Conservation (phyloP, 148 eudicot genomes). For the Amaranthus cruentus region DNA sequence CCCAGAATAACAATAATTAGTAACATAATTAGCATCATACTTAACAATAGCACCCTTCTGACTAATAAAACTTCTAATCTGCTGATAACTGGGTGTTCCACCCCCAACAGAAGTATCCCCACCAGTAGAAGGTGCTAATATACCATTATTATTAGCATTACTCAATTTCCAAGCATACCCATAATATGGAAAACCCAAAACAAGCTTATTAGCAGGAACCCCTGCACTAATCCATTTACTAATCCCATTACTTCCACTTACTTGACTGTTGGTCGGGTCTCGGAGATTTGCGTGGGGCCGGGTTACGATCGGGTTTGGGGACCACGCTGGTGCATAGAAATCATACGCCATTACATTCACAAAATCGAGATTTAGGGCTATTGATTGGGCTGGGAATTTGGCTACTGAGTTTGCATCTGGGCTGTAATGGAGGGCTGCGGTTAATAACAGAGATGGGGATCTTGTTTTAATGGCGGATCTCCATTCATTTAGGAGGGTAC, state of each 20-base stretch:
- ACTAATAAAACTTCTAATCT: slow-evolving; percentile 27
- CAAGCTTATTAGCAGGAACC: slow-evolving; percentile 1
- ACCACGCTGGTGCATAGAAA: slow-evolving; percentile 26
- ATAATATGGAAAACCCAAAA: background rate
- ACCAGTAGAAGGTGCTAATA: slow-evolving; percentile 34
- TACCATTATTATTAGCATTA: slow-evolving; percentile 6
- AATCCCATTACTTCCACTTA: slow-evolving; percentile 7
- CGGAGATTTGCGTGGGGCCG: background rate
- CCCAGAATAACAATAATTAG: slow-evolving; percentile 47
- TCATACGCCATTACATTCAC: slow-evolving; percentile 57
- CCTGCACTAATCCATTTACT: slow-evolving; percentile 5
- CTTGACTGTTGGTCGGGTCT: background rate
- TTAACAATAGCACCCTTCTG: slow-evolving; percentile 25
- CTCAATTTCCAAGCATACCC: slow-evolving; percentile 1
- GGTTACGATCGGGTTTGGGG: background rate
- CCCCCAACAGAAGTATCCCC: slow-evolving; percentile 7
- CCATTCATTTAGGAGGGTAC: slow-evolving; percentile 42
- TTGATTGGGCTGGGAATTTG: slow-evolving; percentile 11
- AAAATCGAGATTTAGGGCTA: slow-evolving; percentile 36
- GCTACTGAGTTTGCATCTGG: slow-evolving; percentile 16
- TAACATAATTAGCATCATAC: slow-evolving; percentile 31
- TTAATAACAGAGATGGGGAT: slow-evolving; percentile 31
- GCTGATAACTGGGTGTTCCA: slow-evolving; percentile 21
- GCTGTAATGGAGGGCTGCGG: slow-evolving; percentile 39
- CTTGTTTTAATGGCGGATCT: slow-evolving; percentile 35